A percentile compares a stretch with the other conserved stretches of the same genome.
Evolutionary conservation across 768 basidiomycete genomes (phyloP).

Genomic region (Hygrophoropsis aurantiaca): DNA sequence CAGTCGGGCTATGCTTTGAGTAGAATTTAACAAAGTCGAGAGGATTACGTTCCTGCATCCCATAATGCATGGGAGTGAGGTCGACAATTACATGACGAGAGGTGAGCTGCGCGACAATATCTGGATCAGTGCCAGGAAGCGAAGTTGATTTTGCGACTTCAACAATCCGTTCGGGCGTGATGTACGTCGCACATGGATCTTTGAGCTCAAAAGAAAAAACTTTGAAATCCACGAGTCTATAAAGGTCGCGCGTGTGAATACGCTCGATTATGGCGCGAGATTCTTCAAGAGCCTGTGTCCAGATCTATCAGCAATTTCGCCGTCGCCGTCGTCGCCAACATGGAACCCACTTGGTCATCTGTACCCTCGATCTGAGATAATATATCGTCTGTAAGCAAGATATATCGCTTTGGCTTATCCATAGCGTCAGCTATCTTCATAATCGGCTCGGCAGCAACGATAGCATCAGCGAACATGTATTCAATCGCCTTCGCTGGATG

Average conservation of each 20-base stretch:
- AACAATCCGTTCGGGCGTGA: conserved; percentile 45
- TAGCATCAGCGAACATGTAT: conserved; percentile 80
- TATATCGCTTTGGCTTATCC: conserved; percentile 54
- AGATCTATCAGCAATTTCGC: not conserved
- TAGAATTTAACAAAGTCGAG: conserved; percentile 72
- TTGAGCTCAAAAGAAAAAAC: conserved; percentile 38
- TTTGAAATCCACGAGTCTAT: conserved; percentile 68
- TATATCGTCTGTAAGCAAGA: conserved; percentile 70
- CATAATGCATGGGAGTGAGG: conserved; percentile 69
- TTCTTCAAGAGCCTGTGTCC: conserved; percentile 52
- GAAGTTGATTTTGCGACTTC: conserved; percentile 34
- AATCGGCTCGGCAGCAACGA: conserved; percentile 65
- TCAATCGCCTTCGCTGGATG: conserved; percentile 73
- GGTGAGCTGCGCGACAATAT: conserved; percentile 34
- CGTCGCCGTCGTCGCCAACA: not conserved
- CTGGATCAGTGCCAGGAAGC: conserved; percentile 23
- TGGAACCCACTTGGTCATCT: conserved; percentile 28
- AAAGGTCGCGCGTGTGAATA: conserved; percentile 63
- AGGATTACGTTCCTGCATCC: conserved; percentile 71
- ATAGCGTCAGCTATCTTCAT: conserved; percentile 61
- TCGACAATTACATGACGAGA: conserved; percentile 63
- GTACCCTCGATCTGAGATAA: conserved; percentile 58
- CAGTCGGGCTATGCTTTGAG: conserved; percentile 57
- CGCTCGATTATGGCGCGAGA: conserved; percentile 64
- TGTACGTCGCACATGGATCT: conserved; percentile 18